phyloP scores from a whole-genome alignment of 306 rosid genomes.

The Dryas octopetala region DNA sequence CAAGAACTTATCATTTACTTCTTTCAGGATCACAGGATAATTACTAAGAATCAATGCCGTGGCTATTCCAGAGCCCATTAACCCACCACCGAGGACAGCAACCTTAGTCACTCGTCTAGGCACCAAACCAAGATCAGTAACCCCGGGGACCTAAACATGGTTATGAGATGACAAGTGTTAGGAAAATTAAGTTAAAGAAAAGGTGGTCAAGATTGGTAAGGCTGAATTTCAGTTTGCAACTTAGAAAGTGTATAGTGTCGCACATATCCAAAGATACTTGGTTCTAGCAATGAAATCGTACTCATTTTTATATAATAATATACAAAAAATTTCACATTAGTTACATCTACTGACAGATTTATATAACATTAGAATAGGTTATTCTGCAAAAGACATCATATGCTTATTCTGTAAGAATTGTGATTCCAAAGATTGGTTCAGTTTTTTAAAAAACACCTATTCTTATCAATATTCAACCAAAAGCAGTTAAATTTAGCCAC shows the following conservation, averaged over 20 bases:
- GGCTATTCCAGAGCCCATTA: slow-evolving; percentile 98
- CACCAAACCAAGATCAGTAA: slow-evolving; percentile 77
- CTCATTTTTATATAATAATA: not conserved
- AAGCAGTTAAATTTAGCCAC: not conserved
- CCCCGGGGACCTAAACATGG: slow-evolving; percentile 70
- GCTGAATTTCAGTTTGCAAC: not conserved
- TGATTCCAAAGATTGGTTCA: not conserved
- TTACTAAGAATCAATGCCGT: slow-evolving; percentile 75
- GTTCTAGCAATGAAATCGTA: not conserved
- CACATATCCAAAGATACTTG: not conserved
- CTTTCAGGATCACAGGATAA: slow-evolving; percentile 83
- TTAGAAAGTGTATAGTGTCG: not conserved
- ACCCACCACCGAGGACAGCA: slow-evolving; percentile 93
- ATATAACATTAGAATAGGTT: no score
- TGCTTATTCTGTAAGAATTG: not conserved
- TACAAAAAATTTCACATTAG: not conserved
- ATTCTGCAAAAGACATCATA: no score
- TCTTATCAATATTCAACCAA: not conserved
- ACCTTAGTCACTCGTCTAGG: slow-evolving; percentile 79
- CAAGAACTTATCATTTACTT: slow-evolving; percentile 82
- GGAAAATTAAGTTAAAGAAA: not conserved
- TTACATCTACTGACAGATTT: not conserved
- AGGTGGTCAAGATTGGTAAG: not conserved
- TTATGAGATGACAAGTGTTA: slow-evolving; percentile 2
- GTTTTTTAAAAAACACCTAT: not conserved